Evolutionary conservation across 75 land plant genomes (phyloP).

Genomic region (Chamaecyparis obtusa): DNA sequence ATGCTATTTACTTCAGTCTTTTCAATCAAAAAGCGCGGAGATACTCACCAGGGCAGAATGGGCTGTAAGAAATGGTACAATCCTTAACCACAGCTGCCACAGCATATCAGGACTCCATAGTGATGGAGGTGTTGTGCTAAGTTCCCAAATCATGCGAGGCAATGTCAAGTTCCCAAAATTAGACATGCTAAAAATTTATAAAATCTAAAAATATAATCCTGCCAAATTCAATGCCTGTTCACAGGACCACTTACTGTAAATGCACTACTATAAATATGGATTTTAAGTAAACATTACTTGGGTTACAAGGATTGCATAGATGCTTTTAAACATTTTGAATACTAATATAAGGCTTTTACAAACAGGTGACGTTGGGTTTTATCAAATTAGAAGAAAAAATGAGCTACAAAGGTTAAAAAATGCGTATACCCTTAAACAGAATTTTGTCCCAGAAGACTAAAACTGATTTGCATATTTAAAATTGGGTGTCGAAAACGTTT

Average conservation of each 20-base stretch:
- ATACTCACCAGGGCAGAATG: neutral
- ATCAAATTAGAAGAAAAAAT: neutral
- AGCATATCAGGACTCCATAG: slow-evolving; percentile 4
- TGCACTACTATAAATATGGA: neutral
- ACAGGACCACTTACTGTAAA: neutral
- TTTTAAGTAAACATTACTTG: neutral
- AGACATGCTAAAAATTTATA: neutral
- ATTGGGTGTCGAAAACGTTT: neutral
- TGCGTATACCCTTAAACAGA: neutral
- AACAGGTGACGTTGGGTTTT: neutral
- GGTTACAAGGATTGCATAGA: neutral
- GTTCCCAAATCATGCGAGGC: slow-evolving; percentile 2
- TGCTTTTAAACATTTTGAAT: neutral
- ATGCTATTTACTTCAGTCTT: too few species aligned
- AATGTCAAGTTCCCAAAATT: neutral
- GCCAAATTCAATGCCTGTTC: neutral
- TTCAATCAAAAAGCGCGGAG: neutral
- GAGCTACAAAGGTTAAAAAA: neutral
- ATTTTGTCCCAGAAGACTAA: neutral
- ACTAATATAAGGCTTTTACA: neutral
- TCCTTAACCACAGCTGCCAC: slow-evolving; percentile 5
- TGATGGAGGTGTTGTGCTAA: neutral
- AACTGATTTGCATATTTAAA: neutral
- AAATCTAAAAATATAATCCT: neutral
- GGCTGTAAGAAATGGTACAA: slow-evolving; percentile 2